phyloP scores from a whole-genome alignment of 345 rosid genomes.

The Salix koriyanagi region DNA sequence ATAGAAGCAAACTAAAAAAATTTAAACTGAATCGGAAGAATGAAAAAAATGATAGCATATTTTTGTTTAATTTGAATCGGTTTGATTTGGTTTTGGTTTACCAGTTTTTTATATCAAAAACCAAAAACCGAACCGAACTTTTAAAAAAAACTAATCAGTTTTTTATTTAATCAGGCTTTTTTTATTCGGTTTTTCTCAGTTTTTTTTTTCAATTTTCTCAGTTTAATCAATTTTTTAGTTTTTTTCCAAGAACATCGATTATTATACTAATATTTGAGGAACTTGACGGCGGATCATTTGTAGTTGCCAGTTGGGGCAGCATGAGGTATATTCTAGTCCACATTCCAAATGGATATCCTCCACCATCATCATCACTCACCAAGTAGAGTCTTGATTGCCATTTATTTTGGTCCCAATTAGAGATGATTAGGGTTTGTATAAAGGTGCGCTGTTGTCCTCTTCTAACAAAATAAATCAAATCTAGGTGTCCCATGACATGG shows the following conservation, averaged over 20 bases:
- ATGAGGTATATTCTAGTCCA: neutral
- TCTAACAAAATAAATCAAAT: neutral
- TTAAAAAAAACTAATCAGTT: too few relatives aligned
- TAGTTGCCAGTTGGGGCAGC: conserved; percentile 9
- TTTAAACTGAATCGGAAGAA: too few relatives aligned
- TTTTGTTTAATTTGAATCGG: too few relatives aligned
- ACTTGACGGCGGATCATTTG: conserved; percentile 31
- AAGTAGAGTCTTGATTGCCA: conserved; percentile 2
- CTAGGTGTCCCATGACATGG: conserved; percentile 21
- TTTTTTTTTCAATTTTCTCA: too few relatives aligned
- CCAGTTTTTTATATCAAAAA: too few relatives aligned
- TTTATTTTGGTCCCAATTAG: conserved; percentile 20
- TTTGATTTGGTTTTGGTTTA: too few relatives aligned
- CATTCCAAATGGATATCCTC: conserved; percentile 18
- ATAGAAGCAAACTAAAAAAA: too few relatives aligned
- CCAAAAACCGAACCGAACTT: too few relatives aligned
- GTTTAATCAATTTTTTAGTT: too few relatives aligned
- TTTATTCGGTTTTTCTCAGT: too few relatives aligned
- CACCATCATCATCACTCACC: conserved; percentile 13
- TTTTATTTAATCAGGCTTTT: too few relatives aligned
- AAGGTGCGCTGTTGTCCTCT: conserved; percentile 11
- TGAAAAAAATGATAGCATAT: too few relatives aligned
- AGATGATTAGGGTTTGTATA: conserved; percentile 12
- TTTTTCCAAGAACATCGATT: conserved; percentile 12
- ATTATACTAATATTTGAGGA: conserved; percentile 2